Evolutionary conservation across 163 green algal species (phyloP).

Genomic region (Chlamydomonas reinhardtii): DNA sequence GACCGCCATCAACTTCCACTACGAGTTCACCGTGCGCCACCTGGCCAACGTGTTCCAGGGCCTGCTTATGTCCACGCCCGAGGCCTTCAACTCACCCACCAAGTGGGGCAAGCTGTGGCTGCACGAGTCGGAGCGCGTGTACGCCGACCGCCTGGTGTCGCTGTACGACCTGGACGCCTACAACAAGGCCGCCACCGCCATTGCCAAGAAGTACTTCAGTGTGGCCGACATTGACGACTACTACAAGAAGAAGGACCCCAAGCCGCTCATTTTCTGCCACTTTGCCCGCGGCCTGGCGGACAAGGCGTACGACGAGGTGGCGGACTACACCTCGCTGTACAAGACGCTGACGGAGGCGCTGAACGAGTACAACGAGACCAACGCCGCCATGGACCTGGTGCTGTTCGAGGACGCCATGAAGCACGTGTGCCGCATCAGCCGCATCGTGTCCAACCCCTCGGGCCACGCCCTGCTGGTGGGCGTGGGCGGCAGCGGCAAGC

Average conservation of each 20-base stretch:
- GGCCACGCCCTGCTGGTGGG: conserved; percentile 86
- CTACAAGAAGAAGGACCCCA: conserved; percentile 89
- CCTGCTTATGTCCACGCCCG: conserved; percentile 85
- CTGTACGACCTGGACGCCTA: conserved; percentile 82
- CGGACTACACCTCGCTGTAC: conserved; percentile 74
- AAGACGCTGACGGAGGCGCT: conserved; percentile 84
- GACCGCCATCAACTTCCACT: conserved; percentile 94
- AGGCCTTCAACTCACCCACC: conserved; percentile 75
- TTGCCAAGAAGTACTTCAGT: conserved; percentile 87
- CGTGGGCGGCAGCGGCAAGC: conserved; percentile 83
- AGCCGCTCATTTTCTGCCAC: conserved; percentile 91
- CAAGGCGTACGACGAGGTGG: conserved; percentile 86
- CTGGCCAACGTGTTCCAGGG: conserved; percentile 89
- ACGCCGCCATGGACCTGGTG: conserved; percentile 89
- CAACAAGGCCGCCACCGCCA: conserved; percentile 80
- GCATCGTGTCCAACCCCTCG: conserved; percentile 83
- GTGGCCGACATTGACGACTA: conserved; percentile 87
- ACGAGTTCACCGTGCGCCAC: conserved; percentile 92
- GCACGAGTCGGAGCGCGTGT: conserved; percentile 88
- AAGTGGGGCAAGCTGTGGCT: conserved; percentile 90
- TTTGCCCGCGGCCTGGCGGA: conserved; percentile 82
- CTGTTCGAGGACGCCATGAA: conserved; percentile 94
- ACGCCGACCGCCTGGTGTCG: conserved; percentile 84
- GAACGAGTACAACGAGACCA: conserved; percentile 91
- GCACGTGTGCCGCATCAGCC: conserved; percentile 86